phyloP scores from a whole-genome alignment of 2,329 filamentous ascomycete genomes.

The Paramyrothecium sp. region DNA sequence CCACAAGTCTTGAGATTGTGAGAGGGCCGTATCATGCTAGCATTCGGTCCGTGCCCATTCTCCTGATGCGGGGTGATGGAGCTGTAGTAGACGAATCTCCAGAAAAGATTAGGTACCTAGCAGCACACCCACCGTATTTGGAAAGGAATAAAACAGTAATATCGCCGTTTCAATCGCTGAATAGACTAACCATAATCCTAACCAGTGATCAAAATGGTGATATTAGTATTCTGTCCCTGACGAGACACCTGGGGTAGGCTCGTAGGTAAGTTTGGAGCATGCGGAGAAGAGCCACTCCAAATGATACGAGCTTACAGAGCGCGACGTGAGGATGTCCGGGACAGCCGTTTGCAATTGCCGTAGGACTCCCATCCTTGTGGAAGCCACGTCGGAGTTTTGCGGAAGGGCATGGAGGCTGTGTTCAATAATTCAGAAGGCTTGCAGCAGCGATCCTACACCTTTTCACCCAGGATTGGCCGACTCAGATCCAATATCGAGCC shows the following conservation, averaged over 20 bases:
- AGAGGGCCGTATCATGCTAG: neutral
- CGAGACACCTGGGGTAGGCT: too few species aligned
- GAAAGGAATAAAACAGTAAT: too few species aligned
- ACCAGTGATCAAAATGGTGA: too few species aligned
- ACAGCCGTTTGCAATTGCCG: neutral
- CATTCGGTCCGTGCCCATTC: neutral
- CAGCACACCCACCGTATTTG: too few species aligned
- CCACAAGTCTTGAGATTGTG: neutral
- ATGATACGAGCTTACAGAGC: too few species aligned
- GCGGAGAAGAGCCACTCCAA: too few species aligned
- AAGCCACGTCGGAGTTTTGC: neutral
- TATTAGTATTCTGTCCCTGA: too few species aligned
- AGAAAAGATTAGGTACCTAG: neutral
- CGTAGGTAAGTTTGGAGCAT: too few species aligned
- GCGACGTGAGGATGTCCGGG: neutral
- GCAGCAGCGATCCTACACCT: neutral
- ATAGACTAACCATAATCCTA: too few species aligned
- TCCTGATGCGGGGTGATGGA: neutral
- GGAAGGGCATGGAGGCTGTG: neutral
- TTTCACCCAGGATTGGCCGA: neutral
- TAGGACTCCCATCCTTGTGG: neutral
- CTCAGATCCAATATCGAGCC: constrained; percentile 73
- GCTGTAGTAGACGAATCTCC: neutral
- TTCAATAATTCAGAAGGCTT: neutral
- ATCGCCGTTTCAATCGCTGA: too few species aligned